These are phyloP conservation scores for Termitomyces sp. DNA, from an alignment of 768 basidiomycete species.

Conservation along the genomic window DNA sequence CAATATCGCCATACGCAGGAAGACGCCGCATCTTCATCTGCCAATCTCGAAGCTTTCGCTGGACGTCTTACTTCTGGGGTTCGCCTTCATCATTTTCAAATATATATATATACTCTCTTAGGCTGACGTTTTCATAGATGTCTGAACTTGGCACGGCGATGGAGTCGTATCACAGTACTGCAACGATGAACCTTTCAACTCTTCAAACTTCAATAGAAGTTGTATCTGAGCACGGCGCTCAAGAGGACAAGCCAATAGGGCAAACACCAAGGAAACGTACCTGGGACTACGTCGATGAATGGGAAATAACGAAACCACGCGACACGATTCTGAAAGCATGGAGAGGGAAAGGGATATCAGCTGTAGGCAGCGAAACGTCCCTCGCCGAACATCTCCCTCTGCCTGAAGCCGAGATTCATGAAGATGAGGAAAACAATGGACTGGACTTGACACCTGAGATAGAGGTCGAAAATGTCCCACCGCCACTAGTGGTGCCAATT, in stretches of 20 bases:
- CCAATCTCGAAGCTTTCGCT: slow-evolving; percentile 26
- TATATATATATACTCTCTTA: background rate
- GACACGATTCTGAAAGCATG: slow-evolving; percentile 56
- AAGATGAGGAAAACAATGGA: slow-evolving; percentile 21
- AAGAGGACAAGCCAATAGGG: slow-evolving; percentile 67
- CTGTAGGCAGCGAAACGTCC: slow-evolving; percentile 33
- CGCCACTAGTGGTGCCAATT: background rate
- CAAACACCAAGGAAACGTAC: slow-evolving; percentile 73
- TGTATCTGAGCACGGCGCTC: slow-evolving; percentile 56
- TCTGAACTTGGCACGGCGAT: slow-evolving; percentile 37
- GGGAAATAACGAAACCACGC: slow-evolving; percentile 68
- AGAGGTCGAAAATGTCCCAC: slow-evolving; percentile 18
- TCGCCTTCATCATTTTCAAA: slow-evolving; percentile 12
- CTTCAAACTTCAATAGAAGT: slow-evolving; percentile 50
- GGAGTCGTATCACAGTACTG: slow-evolving; percentile 42
- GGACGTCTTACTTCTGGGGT: slow-evolving; percentile 54
- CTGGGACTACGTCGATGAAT: slow-evolving; percentile 69
- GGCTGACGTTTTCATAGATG: slow-evolving; percentile 31
- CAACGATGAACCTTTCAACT: slow-evolving; percentile 42
- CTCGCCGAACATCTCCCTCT: slow-evolving; percentile 35
- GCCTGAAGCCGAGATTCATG: slow-evolving; percentile 28
- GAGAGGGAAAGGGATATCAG: slow-evolving; percentile 34
- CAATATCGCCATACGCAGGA: slow-evolving; percentile 53
- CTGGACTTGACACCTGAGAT: slow-evolving; percentile 1
- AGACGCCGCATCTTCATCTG: slow-evolving; percentile 48